A percentile compares a stretch with the other conserved stretches of the same genome.
phyloP scores from a whole-genome alignment of 108 stramenopile species.

The Conticribra guillardii region DNA sequence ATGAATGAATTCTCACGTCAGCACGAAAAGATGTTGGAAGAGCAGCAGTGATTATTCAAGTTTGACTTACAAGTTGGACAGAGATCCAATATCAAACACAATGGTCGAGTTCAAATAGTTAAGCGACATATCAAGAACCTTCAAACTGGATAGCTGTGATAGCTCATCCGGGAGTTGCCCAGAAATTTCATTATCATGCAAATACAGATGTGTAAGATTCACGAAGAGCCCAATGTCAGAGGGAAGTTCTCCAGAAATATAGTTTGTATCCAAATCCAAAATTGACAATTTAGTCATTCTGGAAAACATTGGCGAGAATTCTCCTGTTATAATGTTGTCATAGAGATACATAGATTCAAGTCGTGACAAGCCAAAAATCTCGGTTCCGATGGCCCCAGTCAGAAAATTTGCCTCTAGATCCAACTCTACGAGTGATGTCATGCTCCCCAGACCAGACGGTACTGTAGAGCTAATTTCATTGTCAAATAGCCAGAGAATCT shows the following conservation, averaged over 20 bases:
- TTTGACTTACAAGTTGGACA: conserved; percentile 17
- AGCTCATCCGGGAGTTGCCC: conserved; percentile 36
- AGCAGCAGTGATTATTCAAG: neutral
- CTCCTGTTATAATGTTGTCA: conserved; percentile 37
- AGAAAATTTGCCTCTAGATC: conserved; percentile 41
- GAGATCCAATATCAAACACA: conserved; percentile 18
- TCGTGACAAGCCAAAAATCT: conserved; percentile 33
- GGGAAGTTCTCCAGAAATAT: conserved; percentile 34
- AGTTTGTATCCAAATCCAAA: conserved; percentile 34
- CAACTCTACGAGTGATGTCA: conserved; percentile 29
- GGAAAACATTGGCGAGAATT: conserved; percentile 23
- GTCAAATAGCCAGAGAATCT: conserved; percentile 24
- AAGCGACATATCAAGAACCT: conserved; percentile 29
- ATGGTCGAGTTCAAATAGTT: conserved; percentile 45
- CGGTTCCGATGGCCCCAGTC: conserved; percentile 36
- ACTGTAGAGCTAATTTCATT: conserved; percentile 32
- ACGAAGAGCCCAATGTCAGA: conserved; percentile 35
- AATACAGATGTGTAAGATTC: conserved; percentile 28
- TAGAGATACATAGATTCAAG: conserved; percentile 27
- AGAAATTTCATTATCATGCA: conserved; percentile 29
- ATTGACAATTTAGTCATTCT: conserved; percentile 28
- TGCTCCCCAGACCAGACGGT: conserved; percentile 31
- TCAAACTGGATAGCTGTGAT: conserved; percentile 19
- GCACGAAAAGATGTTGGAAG: neutral
- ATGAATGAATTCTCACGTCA: no score